Base-by-base conservation (phyloP, 192 early-diverging fungal genomes). In the Entrophospora sp. region DNA sequence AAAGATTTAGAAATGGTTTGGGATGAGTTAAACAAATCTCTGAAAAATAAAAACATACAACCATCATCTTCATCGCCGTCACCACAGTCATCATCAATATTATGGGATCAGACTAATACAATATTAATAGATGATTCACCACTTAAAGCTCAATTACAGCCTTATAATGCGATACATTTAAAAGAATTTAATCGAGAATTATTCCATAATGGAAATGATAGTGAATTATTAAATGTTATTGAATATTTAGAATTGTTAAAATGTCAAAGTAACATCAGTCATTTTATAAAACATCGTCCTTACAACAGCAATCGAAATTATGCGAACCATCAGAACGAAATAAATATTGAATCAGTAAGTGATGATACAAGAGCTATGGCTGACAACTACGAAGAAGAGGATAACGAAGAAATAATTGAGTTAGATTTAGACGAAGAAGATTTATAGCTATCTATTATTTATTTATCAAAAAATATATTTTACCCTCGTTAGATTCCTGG, bases 1-100 rank as follows among this genome's bases (percentile, higher is more conserved):
- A 90, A 90, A 62, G 80, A 90, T 42, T 70, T 90, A n/a, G 68
- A 72, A 14, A 57, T 65, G 22, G 80, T 90, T 7, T 81, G 81
- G 73, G 51, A 73, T 6, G 70, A 73, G 1, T 79, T 74, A 16
- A 77, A 71, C 45, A 75, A 9, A 35, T 44, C 0, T 49, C 16
- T 1, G 40, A 57, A 5, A 31, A 73, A 5, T 16, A 43, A 6
- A 2, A 30, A 24, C 34, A 59, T 3, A 35, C 40, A 1, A 43
- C 20, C 22, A 27, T n/a, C 13, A 64, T 48, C 12, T 2, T n/a
- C n/a, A n/a, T n/a, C n/a, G n/a, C 12, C 4, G 5, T 18, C 2
- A 52, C 27, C 16, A 27, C 48, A 25, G 22, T 9, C 37, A 45
- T 55, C 14, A 32, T 34, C 8, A 30, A 57, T 36, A 18, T 20